Percentiles rank a stretch among this genome's conserved stretches.
Conservation (phyloP, 2,329 filamentous ascomycete genomes). For the Dothistroma septosporum region DNA sequence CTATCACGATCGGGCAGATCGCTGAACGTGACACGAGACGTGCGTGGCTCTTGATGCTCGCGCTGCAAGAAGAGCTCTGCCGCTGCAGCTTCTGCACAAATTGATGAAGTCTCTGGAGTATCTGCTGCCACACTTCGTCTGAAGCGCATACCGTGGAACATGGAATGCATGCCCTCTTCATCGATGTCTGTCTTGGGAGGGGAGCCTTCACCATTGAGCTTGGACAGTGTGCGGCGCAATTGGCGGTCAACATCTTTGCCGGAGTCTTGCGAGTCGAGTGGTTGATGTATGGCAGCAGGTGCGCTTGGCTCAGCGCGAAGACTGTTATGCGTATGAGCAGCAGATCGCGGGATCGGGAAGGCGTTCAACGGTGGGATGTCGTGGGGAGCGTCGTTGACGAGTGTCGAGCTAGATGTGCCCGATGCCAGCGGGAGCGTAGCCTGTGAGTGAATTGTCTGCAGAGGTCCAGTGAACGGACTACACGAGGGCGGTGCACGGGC, state of each 20-base stretch:
- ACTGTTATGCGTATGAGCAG: not conserved
- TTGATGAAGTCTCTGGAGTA: not conserved
- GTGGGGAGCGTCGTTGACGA: not conserved
- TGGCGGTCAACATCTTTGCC: not conserved
- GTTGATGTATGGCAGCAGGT: not conserved
- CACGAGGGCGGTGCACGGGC: conserved; percentile 20
- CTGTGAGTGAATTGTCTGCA: conserved; percentile 29
- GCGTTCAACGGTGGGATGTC: not conserved
- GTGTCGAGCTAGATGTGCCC: not conserved
- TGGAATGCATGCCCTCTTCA: not conserved
- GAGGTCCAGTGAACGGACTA: conserved; percentile 25
- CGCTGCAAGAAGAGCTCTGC: not conserved
- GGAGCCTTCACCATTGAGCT: conserved; percentile 1
- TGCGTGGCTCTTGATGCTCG: not conserved
- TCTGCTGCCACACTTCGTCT: not conserved
- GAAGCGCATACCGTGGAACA: not conserved
- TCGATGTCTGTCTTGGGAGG: not conserved
- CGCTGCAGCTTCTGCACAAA: not conserved
- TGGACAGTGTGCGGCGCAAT: conserved; percentile 1
- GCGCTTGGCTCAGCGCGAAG: not conserved
- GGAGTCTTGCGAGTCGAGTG: not conserved
- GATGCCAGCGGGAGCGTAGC: conserved; percentile 15
- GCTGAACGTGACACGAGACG: not conserved
- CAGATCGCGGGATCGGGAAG: not conserved
- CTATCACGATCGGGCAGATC: not conserved